Conservation (phyloP, 2,329 filamentous ascomycete species). For the Coleophoma crateriformis region DNA sequence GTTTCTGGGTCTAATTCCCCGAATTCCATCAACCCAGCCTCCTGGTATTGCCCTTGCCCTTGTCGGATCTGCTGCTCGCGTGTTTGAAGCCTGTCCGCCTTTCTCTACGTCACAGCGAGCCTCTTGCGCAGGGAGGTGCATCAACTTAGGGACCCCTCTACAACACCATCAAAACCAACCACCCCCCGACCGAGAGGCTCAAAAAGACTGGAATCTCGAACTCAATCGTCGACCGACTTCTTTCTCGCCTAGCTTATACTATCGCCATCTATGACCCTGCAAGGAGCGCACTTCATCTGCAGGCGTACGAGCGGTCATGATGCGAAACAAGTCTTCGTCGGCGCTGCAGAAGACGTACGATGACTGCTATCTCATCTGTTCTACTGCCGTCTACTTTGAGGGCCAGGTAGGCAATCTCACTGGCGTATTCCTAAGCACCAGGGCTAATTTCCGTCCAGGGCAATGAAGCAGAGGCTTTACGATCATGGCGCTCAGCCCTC, state of each 20-base stretch:
- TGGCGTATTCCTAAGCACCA: background rate
- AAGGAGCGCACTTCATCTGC: background rate
- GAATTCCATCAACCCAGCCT: too few relatives aligned
- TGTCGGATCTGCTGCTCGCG: too few relatives aligned
- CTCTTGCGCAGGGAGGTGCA: background rate
- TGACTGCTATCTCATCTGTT: slow-evolving; percentile 91
- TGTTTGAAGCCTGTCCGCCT: background rate
- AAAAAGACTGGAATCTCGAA: background rate
- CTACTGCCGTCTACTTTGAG: slow-evolving; percentile 94
- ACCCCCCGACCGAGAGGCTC: background rate
- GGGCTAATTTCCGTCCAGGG: slow-evolving; percentile 48
- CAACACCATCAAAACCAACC: background rate
- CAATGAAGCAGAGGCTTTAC: slow-evolving; percentile 84
- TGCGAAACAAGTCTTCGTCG: slow-evolving; percentile 57
- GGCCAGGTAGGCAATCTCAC: slow-evolving; percentile 57
- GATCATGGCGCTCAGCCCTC: slow-evolving; percentile 84
- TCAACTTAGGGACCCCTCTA: background rate
- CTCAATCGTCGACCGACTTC: background rate
- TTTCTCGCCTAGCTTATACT: background rate
- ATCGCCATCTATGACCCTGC: slow-evolving; percentile 1
- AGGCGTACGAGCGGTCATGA: slow-evolving; percentile 21
- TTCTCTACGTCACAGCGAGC: background rate
- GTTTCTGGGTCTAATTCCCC: too few relatives aligned
- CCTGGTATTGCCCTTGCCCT: too few relatives aligned
- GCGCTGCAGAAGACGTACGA: slow-evolving; percentile 96